Percentiles rank a stretch among this genome's conserved stretches.
Evolutionary conservation across 805 yeast species (phyloP).

Genomic region (Clavispora fructus): DNA sequence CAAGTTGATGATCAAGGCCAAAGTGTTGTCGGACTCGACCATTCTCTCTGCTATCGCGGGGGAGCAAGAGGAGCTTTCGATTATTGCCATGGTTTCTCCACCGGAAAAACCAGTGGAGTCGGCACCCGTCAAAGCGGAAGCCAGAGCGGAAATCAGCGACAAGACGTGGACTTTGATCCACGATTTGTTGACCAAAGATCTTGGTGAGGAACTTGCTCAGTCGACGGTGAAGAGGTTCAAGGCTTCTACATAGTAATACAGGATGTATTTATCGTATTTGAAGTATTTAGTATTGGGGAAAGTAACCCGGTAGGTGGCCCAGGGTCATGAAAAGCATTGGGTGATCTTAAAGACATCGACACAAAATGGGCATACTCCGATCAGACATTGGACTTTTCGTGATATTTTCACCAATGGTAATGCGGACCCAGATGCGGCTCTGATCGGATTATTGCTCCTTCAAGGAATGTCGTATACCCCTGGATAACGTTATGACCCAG

Average conservation of each 20-base stretch:
- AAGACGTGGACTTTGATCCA: slow-evolving; percentile 44
- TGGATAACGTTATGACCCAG: no score
- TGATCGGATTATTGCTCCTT: no score
- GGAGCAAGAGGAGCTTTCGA: slow-evolving; percentile 5
- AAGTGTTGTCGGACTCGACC: slow-evolving; percentile 52
- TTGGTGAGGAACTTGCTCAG: slow-evolving; percentile 21
- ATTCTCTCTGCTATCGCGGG: slow-evolving; percentile 24
- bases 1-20: slow-evolving; percentile 55
- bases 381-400: no score
- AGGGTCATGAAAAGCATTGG: no score
- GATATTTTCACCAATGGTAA: no score
- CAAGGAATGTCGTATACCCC: no score
- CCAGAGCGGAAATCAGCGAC: slow-evolving; percentile 5
- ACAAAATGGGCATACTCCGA: no score
- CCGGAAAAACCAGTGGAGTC: not conserved
- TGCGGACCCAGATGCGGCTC: no score
- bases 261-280: not conserved
- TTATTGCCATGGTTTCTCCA: slow-evolving; percentile 17
- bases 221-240: slow-evolving; percentile 25
- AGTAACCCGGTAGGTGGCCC: no score
- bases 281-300: not conserved
- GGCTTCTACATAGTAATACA: not conserved
- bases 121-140: not conserved
- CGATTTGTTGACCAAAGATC: slow-evolving; percentile 27
- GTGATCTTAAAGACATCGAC: no score